Percentiles rank a stretch among this genome's conserved stretches.
These are phyloP conservation scores for Corylus avellana DNA, from an alignment of 306 rosid genomes.

Conservation along the genomic window DNA sequence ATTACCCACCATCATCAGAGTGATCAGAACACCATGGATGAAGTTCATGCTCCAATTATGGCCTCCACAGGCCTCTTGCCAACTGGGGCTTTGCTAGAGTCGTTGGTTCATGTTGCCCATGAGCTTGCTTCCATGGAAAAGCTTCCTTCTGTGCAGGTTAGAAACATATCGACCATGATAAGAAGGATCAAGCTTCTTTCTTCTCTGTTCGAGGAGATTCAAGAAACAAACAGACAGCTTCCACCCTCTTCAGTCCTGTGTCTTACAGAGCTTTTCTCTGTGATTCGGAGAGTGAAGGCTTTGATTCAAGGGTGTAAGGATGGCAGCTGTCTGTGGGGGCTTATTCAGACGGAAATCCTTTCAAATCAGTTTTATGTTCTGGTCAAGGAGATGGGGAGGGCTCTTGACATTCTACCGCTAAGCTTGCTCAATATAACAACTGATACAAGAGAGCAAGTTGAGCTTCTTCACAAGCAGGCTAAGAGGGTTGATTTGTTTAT, in stretches of 20 bases:
- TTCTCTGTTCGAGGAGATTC: conserved; percentile 83
- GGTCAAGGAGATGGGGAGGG: conserved; percentile 82
- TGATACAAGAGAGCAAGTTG: conserved; percentile 78
- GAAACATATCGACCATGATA: conserved; percentile 71
- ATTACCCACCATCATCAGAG: conserved; percentile 1
- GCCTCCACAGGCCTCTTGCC: conserved; percentile 65
- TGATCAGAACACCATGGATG: conserved; percentile 48
- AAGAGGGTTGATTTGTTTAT: conserved; percentile 55
- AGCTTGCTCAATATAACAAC: conserved; percentile 62
- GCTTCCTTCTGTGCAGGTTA: conserved; percentile 49
- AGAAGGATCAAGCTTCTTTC: conserved; percentile 84
- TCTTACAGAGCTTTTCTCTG: conserved; percentile 81
- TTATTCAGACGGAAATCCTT: conserved; percentile 56
- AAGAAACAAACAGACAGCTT: conserved; percentile 54
- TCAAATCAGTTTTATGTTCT: conserved; percentile 71
- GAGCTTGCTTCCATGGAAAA: conserved; percentile 69
- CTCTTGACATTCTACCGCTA: conserved; percentile 80
- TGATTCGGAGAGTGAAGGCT: conserved; percentile 63
- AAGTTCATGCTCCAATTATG: conserved; percentile 44
- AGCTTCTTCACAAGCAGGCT: conserved; percentile 78
- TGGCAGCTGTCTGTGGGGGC: conserved; percentile 77
- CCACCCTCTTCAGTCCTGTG: conserved; percentile 88
- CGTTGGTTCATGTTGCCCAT: conserved; percentile 59
- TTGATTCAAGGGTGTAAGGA: conserved; percentile 71
- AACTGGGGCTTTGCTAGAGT: conserved; percentile 64